Evolutionary conservation across 2,329 filamentous ascomycete genomes (phyloP), one percentile per base, ranked within the genome.

Genomic region (Boeremia lycopersici): DNA sequence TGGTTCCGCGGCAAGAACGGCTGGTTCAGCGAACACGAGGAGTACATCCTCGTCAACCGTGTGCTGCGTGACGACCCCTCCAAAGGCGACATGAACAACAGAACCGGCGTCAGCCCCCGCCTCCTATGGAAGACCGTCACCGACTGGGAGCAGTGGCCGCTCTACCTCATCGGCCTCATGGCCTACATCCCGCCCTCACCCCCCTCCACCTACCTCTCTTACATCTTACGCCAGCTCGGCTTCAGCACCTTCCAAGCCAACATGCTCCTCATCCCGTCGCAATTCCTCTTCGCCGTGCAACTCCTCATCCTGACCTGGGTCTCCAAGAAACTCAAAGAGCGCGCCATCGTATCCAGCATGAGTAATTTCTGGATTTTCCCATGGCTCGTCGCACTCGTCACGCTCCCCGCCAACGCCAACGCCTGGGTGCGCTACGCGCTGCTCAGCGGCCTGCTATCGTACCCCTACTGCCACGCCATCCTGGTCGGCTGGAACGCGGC

Each of bases 211-310:
- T 72, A 72, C 41, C 77, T 89, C 5, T 86, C 86, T 0, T 78
- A 87, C 5, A 84, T 81, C 1, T 77, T 89, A 6, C 80, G 81
- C 40, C 74, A 77, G 1, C 74, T 88, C 0, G 86, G 86, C 0
- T 89, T 88, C 71, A 78, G 78, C 56, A 85, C 82, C 2, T 86
- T 89, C 69, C 74, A 84, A 19, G 80, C 85, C 1, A 89, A 88
- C 64, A 68, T 89, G 30, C 78, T 89, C 7, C 81, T 82, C 2
- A 88, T 89, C n/a, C 74, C 82, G 57, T 70, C 64, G 4, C 70
- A 75, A 29, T 68, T 73, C 11, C 60, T 74, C 42, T 69, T 67
- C 48, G 69, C 79, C 25, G 54, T 76, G 6, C 76, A 79, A 4
- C 72, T 83, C 2, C 63, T 82, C 11, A 62, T 73, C 33, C 67